Evolutionary conservation across 1,139 yeast species (phyloP), one percentile per base, ranked within the genome.

Genomic region (Wickerhamiella infanticola): DNA sequence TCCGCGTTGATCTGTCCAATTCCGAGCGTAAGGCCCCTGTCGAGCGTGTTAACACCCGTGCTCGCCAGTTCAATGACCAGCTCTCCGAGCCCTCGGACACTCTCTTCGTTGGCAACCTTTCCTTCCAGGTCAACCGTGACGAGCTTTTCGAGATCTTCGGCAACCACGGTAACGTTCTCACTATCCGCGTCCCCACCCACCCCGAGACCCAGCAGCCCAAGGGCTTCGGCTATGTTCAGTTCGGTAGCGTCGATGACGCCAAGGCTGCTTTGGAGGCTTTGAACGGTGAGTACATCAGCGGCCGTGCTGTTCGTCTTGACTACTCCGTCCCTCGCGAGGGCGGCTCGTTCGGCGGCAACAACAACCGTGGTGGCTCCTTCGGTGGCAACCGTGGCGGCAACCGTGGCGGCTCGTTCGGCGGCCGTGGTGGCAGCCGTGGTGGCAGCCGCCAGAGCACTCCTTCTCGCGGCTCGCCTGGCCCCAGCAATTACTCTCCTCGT

Each of bases 191-290:
- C 58, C 98, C 98, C 66, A 88, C 97, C 44, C 94, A 88, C 70
- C 97, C 95, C 62, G 97, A 88, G 67, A 86, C 97, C 55, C 94
- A 86, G 66, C 96, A 88, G 70, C 94, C 95, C 66, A 90, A 90
- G 77, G 98, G 98, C 56, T 90, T 90, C 70, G 98, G 97, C 56
- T 90, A 90, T 68, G 95, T 90, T 50, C 97, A 90, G 72, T 88
- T 77, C 64, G 72, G 81, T 39, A 73, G 80, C 47, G 71, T 82
- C 54, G 97, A 88, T 45, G 95, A 85, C 64, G 97, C 98, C 56
- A 77, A 81, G 69, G 75, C 79, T 52, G 97, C 97, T 49, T 70
- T 83, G 55, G 88, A 81, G 55, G 88, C 82, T 49, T 69, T 88
- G 67, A 83, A 84, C 64, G 97, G 97, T 63, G 81, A 79, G 66